These are phyloP conservation scores for Aspergillus quadrilineatus DNA, from an alignment of 2,329 filamentous ascomycete genomes.

Conservation along the genomic window DNA sequence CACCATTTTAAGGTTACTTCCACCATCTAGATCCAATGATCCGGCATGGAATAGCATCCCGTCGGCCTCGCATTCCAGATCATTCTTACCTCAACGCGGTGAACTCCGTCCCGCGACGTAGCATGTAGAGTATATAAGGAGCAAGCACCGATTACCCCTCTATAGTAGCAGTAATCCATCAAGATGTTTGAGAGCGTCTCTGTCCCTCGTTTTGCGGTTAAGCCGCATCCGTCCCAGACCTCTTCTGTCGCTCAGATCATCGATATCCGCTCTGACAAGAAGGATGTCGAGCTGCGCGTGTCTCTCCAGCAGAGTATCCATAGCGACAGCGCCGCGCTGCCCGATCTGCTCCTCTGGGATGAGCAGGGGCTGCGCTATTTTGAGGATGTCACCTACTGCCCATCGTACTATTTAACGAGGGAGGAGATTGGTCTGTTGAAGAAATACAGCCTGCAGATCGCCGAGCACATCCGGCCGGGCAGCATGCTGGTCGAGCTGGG, in stretches of 20 bases:
- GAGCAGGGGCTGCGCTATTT: constrained; percentile 26
- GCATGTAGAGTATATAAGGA: not conserved
- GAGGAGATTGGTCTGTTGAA: constrained; percentile 10
- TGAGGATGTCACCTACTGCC: constrained; percentile 27
- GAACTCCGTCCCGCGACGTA: too few species aligned
- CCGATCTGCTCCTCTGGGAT: constrained; percentile 28
- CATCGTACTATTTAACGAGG: constrained; percentile 11
- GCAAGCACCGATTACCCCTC: not conserved
- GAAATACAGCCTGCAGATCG: constrained; percentile 10
- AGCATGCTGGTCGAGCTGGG: constrained; percentile 16
- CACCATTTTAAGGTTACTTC: not conserved
- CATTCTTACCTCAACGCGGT: not conserved
- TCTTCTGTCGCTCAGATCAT: constrained; percentile 9
- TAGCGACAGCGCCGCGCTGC: constrained; percentile 18
- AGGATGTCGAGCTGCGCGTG: constrained; percentile 6
- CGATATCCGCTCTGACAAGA: constrained; percentile 13
- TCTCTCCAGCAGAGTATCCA: constrained; percentile 9
- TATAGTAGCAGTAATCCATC: not conserved
- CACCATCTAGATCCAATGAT: not conserved
- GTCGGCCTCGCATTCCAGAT: not conserved
- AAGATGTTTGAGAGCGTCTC: constrained; percentile 1
- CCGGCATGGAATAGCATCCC: not conserved
- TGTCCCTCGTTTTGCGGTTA: not conserved
- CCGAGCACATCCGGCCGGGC: constrained; percentile 2
- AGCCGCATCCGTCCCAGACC: not conserved